Percentiles rank a stretch among this genome's conserved stretches.
These are phyloP conservation scores for Elongisporangium prolatum DNA, from an alignment of 352 stramenopile genomes.

Conservation along the genomic window DNA sequence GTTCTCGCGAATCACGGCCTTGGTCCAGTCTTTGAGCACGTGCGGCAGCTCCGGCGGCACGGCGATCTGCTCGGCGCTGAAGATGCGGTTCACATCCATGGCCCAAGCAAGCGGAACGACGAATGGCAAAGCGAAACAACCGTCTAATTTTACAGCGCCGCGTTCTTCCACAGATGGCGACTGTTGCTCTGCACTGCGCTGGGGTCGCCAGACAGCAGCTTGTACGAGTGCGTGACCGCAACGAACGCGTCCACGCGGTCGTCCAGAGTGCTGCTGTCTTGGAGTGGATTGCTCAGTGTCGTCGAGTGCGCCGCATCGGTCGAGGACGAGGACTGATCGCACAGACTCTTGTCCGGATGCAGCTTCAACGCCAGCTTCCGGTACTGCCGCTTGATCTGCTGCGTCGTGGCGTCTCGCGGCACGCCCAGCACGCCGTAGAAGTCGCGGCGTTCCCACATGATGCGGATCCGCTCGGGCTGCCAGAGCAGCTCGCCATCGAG, in stretches of 20 bases:
- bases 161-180: not conserved
- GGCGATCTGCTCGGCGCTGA: conserved; percentile 89
- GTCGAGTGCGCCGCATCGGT: no score
- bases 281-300: no score
- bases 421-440: conserved; percentile 72
- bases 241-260: no score
- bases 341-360: conserved; percentile 63
- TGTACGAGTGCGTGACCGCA: not conserved
- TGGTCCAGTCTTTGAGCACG: conserved; percentile 90
- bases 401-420: conserved; percentile 47
- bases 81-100: conserved; percentile 93
- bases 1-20: conserved; percentile 81
- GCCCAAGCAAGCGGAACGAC: no score
- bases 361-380: conserved; percentile 82
- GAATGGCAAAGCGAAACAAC: no score
- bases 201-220: no score
- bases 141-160: no score
- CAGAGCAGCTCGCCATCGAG: conserved; percentile 69
- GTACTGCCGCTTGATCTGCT: conserved; percentile 82
- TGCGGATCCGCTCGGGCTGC: conserved; percentile 68
- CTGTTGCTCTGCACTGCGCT: no score
- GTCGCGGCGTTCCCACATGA: conserved; percentile 79
- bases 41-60: conserved; percentile 82
- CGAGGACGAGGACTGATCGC: no score
- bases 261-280: no score